These are phyloP conservation scores for Aspergillus taichungensis DNA, from an alignment of 495 filamentous ascomycete genomes.

Conservation along the genomic window DNA sequence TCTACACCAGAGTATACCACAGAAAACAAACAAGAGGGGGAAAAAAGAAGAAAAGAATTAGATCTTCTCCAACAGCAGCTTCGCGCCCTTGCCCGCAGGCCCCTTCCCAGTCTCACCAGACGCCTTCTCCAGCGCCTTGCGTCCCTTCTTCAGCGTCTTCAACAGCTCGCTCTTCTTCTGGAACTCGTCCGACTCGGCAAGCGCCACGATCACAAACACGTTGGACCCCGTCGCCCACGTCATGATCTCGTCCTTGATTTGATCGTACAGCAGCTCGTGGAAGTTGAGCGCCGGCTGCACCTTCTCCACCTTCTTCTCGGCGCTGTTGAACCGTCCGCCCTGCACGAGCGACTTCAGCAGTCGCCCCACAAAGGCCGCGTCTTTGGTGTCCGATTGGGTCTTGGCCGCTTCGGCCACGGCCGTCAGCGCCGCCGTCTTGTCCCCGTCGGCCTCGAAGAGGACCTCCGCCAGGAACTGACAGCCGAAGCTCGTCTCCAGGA, in stretches of 20 bases:
- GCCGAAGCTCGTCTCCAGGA: conserved; percentile 70
- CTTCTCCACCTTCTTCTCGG: conserved; percentile 55
- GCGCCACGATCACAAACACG: conserved; percentile 69
- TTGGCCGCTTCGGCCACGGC: conserved; percentile 63
- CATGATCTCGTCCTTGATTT: conserved; percentile 63
- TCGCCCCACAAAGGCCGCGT: conserved; percentile 60
- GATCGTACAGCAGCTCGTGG: conserved; percentile 64
- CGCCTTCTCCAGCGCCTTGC: conserved; percentile 44
- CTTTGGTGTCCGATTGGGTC: conserved; percentile 48
- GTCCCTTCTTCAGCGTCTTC: conserved; percentile 51
- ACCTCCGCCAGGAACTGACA: conserved; percentile 80
- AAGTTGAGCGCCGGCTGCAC: conserved; percentile 74
- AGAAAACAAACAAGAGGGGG: neutral
- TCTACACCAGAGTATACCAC: too few relatives aligned
- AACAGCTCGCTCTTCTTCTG: conserved; percentile 53
- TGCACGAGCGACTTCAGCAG: conserved; percentile 85
- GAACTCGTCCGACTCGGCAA: conserved; percentile 76
- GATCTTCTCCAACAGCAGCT: conserved; percentile 38
- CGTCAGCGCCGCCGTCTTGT: conserved; percentile 58
- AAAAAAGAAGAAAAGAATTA: neutral
- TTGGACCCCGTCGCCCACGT: conserved; percentile 82
- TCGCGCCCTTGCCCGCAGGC: conserved; percentile 34
- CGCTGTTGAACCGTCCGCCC: conserved; percentile 73
- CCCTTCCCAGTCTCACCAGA: conserved; percentile 30
- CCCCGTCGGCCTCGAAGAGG: conserved; percentile 64